phyloP scores from a whole-genome alignment of 169 alveolate genomes.

The Eimeria acervulina region DNA sequence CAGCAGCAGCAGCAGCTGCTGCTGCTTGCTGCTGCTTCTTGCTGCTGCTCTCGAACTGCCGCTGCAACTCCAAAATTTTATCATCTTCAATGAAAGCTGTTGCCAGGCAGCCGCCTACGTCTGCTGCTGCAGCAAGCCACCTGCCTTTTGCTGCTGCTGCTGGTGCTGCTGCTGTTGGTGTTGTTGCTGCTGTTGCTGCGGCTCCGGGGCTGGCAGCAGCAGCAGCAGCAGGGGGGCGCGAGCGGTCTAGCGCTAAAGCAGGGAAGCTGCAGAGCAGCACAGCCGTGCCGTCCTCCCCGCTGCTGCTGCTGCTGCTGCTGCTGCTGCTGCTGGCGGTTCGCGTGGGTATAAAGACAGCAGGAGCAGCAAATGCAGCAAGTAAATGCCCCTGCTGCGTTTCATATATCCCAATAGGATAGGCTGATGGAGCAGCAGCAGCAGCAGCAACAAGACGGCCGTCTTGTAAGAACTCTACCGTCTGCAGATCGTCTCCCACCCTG shows the following conservation, averaged over 20 bases:
- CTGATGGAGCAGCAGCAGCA: conserved; percentile 10
- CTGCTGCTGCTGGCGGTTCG: conserved; percentile 9
- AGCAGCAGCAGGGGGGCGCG: conserved; percentile 24
- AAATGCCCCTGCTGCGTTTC: conserved; percentile 46
- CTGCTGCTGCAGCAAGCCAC: conserved; percentile 44
- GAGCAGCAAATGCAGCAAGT: neutral
- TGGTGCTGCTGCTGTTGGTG: conserved; percentile 11
- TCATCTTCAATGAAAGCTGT: conserved; percentile 34
- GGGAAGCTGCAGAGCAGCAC: conserved; percentile 64
- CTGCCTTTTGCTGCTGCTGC: conserved; percentile 40
- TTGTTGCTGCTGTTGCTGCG: neutral
- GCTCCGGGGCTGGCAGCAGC: too few species aligned
- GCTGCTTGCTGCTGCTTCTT: neutral
- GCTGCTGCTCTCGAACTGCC: conserved; percentile 34
- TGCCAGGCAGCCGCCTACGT: conserved; percentile 55
- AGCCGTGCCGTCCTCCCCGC: conserved; percentile 35
- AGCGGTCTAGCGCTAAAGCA: conserved; percentile 26
- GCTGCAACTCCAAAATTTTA: conserved; percentile 19
- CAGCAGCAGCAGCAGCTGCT: neutral
- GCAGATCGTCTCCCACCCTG: conserved; percentile 37
- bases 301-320: conserved; percentile 56
- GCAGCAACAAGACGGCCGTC: conserved; percentile 57
- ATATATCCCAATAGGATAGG: conserved; percentile 35
- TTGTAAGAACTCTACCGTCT: conserved; percentile 54
- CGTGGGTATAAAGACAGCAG: conserved; percentile 21